Evolutionary conservation across 2,329 filamentous ascomycete genomes (phyloP), one percentile per base, ranked within the genome.

Genomic region (Claviceps africana): DNA sequence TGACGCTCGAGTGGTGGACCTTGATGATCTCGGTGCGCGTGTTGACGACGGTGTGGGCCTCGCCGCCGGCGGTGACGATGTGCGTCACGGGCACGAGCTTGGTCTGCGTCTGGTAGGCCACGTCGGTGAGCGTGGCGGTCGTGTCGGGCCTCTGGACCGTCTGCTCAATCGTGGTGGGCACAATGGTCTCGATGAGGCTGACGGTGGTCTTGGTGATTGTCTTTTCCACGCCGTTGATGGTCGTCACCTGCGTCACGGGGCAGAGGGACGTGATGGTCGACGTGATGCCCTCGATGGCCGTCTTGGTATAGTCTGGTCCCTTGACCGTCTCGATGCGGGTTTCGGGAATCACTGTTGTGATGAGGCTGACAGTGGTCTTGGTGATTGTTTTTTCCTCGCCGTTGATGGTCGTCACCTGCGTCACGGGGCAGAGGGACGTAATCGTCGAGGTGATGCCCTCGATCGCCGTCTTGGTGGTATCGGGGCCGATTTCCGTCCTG

Each of bases 161-260:
- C 45, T 53, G 28, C 13, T 69, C 68, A 44, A 69, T 65, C 22
- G 71, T 71, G 31, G 70, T 71, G 25, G 55, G 56, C 10, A 58
- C 39, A 13, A 45, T 47, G 7, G 67, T 69, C 51, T 64, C 56
- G 53, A 66, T 66, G 13, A 72, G 64, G 28, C 67, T 61, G 1
- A 67, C 69, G 9, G 68, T 71, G 3, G 68, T 69, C 56, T 67
- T 68, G 37, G 67, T 62, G 13, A 66, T 67, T 31, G 64, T 62
- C 3, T 61, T 60, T 4, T 66, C 62, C 22, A 62, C 59, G 31
- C 75, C 75, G 22, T 59, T 65, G 4, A 74, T 51, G 1, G 70
- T 72, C 60, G 68, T 69, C 39, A 69, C 70, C 57, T 71, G 65
- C 3, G 71, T 74, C 17, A 73, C 58, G 21, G 72, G 71, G 60